Conservation (phyloP, 495 filamentous ascomycete genomes). For the Lasiosphaeriaceae sp. region DNA sequence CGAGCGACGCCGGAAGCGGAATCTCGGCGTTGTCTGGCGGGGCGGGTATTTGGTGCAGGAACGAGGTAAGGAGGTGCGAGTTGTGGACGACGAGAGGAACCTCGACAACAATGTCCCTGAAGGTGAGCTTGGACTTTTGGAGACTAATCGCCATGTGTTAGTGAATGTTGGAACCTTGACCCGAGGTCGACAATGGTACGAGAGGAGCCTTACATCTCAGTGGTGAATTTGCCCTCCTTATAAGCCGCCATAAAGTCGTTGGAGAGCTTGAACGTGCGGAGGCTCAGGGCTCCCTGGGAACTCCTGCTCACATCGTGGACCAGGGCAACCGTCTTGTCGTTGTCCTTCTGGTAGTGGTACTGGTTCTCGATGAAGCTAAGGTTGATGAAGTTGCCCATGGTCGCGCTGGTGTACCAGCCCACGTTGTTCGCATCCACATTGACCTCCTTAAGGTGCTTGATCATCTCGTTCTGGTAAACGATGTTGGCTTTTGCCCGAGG, state of each 20-base stretch:
- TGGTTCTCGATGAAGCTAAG: constrained; percentile 96
- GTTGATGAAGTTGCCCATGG: constrained; percentile 98
- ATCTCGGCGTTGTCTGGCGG: constrained; percentile 56
- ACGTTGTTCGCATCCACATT: constrained; percentile 98
- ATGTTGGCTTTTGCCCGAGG: constrained; percentile 87
- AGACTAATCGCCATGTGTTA: constrained; percentile 54
- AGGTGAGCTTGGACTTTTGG: constrained; percentile 85
- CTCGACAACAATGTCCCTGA: constrained; percentile 91
- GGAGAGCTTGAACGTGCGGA: constrained; percentile 88
- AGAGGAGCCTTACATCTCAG: constrained; percentile 51
- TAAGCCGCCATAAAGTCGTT: constrained; percentile 84
- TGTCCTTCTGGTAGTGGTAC: constrained; percentile 93
- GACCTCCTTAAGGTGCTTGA: constrained; percentile 90
- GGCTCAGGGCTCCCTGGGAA: constrained; percentile 81
- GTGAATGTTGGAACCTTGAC: constrained; percentile 45
- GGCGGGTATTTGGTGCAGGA: constrained; percentile 77
- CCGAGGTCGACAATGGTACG: constrained; percentile 10
- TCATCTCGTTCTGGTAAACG: constrained; percentile 94
- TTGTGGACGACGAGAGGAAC: constrained; percentile 92
- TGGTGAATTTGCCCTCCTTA: constrained; percentile 95
- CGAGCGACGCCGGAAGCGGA: constrained; percentile 69
- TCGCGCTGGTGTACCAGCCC: constrained; percentile 97
- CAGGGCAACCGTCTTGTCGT: constrained; percentile 88
- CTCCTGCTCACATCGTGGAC: constrained; percentile 94
- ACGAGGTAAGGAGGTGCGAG: constrained; percentile 92